phyloP scores from a whole-genome alignment of 73 alveolate species.

The Tetrahymena borealis region DNA sequence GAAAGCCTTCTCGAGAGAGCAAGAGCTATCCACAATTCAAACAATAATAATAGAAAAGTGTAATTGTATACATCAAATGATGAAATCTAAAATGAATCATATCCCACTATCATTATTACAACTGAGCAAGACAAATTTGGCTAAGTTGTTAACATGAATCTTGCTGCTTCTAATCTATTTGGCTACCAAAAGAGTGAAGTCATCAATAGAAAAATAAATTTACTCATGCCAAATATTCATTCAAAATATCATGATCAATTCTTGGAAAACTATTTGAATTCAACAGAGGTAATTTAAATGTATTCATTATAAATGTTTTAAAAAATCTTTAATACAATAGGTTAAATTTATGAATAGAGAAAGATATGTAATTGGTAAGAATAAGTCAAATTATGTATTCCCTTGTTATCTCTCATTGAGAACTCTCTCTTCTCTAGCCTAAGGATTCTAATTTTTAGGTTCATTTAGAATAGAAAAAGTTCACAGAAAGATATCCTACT shows the following conservation, averaged over 20 bases:
- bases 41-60: constrained; percentile 8
- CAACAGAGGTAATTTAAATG: constrained; percentile 5
- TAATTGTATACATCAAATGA: constrained; percentile 2
- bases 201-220: constrained; percentile 27
- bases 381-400: constrained; percentile 23
- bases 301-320: not conserved
- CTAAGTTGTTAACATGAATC: constrained; percentile 17
- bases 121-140: constrained; percentile 36
- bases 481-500: not conserved
- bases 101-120: constrained; percentile 23
- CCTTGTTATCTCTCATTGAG: constrained; percentile 21
- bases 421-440: constrained; percentile 20
- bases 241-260: constrained; percentile 27
- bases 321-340: not conserved
- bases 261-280: constrained; percentile 12
- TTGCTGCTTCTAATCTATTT: constrained; percentile 28
- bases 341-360: constrained; percentile 14
- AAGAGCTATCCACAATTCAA: constrained; percentile 13
- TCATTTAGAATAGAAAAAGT: constrained; percentile 17
- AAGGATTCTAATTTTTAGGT: constrained; percentile 23
- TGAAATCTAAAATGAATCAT: constrained; percentile 32
- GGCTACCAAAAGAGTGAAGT: constrained; percentile 33
- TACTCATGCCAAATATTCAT: constrained; percentile 36
- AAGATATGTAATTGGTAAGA: constrained; percentile 15
- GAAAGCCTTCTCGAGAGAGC: constrained; percentile 33